A percentile compares a stretch with the other conserved stretches of the same genome.
Evolutionary conservation across 208 protist genomes (phyloP).

Genomic region (Herpetomonas samuelpessoai): DNA sequence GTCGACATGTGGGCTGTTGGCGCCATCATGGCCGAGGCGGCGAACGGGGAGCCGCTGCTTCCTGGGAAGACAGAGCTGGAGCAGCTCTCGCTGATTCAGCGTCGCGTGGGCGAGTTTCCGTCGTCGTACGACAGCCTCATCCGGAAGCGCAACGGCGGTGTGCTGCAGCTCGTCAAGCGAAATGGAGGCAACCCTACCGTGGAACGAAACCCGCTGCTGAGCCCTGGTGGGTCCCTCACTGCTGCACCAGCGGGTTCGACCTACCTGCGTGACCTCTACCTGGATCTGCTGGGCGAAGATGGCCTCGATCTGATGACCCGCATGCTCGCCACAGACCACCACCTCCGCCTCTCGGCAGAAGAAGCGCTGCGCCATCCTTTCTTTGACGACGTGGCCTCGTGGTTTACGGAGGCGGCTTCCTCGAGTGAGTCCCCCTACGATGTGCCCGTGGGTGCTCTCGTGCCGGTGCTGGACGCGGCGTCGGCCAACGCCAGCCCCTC

Average conservation of each 20-base stretch:
- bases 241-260: background rate
- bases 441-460: background rate
- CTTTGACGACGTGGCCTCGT: conserved; percentile 38
- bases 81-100: conserved; percentile 82
- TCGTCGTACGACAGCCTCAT: conserved; percentile 39
- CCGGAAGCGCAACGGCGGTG: conserved; percentile 36
- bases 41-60: conserved; percentile 77
- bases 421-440: background rate
- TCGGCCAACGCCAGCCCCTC: too few species aligned
- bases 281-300: conserved; percentile 17
- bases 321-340: conserved; percentile 46
- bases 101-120: conserved; percentile 60
- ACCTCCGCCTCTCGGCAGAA: conserved; percentile 53
- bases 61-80: conserved; percentile 86
- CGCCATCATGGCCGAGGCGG: conserved; percentile 88
- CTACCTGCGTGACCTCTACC: conserved; percentile 44
- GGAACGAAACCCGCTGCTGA: background rate
- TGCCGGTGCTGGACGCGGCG: background rate
- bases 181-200: background rate
- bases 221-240: conserved; percentile 1
- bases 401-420: background rate
- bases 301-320: conserved; percentile 60
- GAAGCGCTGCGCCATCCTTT: conserved; percentile 81
- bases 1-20: conserved; percentile 93
- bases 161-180: conserved; percentile 13